A percentile compares a stretch with the other conserved stretches of the same genome.
Conservation (phyloP, 345 rosid species). For the Dipteronia dyeriana region DNA sequence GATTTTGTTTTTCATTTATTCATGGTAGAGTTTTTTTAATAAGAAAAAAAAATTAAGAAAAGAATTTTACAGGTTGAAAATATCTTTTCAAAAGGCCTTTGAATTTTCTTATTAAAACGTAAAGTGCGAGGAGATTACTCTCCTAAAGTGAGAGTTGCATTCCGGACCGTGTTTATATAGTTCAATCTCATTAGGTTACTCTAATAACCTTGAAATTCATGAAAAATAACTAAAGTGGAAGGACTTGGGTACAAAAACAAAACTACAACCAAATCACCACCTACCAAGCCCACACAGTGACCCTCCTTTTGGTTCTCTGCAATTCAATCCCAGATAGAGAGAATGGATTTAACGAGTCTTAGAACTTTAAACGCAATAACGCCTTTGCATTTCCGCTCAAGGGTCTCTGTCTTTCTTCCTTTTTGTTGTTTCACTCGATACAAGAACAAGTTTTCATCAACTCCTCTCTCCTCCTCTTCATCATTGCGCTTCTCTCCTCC, state of each 20-base stretch:
- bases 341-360: conserved; percentile 27
- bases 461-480: conserved; percentile 22
- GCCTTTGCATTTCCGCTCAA: conserved; percentile 30
- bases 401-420: conserved; percentile 33
- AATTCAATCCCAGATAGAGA: neutral
- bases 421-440: conserved; percentile 28
- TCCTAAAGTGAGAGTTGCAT: no score
- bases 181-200: no score
- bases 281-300: neutral
- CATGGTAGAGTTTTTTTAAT: no score
- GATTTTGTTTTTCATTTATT: no score
- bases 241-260: neutral
- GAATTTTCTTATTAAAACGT: no score
- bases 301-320: neutral
- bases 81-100: no score
- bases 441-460: conserved; percentile 29
- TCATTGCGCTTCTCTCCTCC: conserved; percentile 34
- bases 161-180: no score
- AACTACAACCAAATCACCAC: neutral
- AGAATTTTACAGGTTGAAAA: no score
- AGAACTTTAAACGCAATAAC: conserved; percentile 41
- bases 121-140: no score
- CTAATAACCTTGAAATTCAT: no score
- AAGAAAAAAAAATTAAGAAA: no score
- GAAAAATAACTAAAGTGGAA: neutral